Base-by-base conservation (phyloP, 306 rosid species). In the Casuarina cunninghamiana region DNA sequence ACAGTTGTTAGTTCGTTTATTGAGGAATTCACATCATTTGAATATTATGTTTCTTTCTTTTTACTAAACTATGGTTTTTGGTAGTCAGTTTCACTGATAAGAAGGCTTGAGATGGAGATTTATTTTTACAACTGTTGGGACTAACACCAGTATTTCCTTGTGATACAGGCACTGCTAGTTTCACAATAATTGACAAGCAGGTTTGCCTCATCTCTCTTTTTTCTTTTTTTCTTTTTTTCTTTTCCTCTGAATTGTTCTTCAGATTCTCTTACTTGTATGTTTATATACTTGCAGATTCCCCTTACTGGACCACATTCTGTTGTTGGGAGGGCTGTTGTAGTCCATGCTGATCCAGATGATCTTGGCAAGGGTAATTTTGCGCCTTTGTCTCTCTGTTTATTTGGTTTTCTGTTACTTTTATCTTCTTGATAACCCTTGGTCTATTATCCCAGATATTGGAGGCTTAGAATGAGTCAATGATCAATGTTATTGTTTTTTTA, bases 301-400 rank as follows among this genome's bases (percentile, higher is more conserved):
- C 98, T 96, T 73, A 67, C 67, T 60, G 99, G 99, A 73, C 87
- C 94, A 67, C 53, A 96, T 79, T 88, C 97, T 69, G 83, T 96
- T 73, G 78, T 96, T 6, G 99, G 99, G 71, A 93, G 99, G 85
- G 99, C 99, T 21, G 91, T 96, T 80, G 99, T 96, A 68, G 99
- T 96, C 78, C 99, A 96, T 76, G 88, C 53, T 7, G 99, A 93
- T 83, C 93, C 97, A 10, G 98, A 96, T 87, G 99, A 96, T 83
- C 93, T 96, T 75, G 98, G 99, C 69, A 90, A 84, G 90, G 99
- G 99, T 96, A 88, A 83, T 57, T 61, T 50, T 3, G 41, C 37
- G 1, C 53, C 70, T 44, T 26, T 39, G 44, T 48, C 1, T 21
- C 42, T 26, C 82, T 51, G 26, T 21, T 81, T 1, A 32, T 19